Conservation (phyloP, 345 rosid species). For the Geranium rotundifolium region DNA sequence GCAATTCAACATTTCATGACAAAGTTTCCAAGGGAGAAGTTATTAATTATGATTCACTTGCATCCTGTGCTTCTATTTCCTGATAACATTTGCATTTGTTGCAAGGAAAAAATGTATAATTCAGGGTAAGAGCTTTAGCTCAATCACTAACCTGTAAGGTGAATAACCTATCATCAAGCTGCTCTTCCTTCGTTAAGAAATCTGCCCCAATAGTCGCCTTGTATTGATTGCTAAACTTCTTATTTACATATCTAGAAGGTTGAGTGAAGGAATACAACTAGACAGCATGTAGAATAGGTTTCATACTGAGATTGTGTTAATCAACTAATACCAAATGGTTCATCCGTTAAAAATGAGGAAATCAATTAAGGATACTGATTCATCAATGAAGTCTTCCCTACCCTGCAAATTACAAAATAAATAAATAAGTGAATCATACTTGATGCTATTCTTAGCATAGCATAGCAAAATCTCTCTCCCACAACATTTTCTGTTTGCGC, state of each 20-base stretch:
- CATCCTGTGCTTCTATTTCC: too few species aligned
- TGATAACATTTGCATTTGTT: not conserved
- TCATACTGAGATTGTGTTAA: not conserved
- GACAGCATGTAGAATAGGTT: not conserved
- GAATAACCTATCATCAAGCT: conserved; percentile 85
- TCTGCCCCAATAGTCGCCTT: conserved; percentile 96
- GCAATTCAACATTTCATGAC: not conserved
- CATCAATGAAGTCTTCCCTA: conserved; percentile 96
- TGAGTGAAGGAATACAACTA: conserved; percentile 16
- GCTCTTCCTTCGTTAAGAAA: conserved; percentile 88
- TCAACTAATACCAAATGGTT: not conserved
- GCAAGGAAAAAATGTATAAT: not conserved
- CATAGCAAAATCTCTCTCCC: not conserved
- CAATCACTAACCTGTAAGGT: conserved; percentile 65
- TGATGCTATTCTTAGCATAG: too few species aligned
- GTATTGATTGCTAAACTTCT: conserved; percentile 88
- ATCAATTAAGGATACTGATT: conserved; percentile 59
- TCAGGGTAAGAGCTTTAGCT: not conserved
- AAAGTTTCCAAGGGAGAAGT: not conserved
- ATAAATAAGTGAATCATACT: too few species aligned
- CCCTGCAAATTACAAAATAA: conserved; percentile 40
- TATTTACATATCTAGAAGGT: conserved; percentile 71
- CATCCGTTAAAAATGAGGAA: not conserved
- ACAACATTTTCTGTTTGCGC: too few species aligned
- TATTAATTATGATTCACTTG: too few species aligned